Evolutionary conservation across 2,329 filamentous ascomycete species (phyloP).

Genomic region (Hortaea werneckii): DNA sequence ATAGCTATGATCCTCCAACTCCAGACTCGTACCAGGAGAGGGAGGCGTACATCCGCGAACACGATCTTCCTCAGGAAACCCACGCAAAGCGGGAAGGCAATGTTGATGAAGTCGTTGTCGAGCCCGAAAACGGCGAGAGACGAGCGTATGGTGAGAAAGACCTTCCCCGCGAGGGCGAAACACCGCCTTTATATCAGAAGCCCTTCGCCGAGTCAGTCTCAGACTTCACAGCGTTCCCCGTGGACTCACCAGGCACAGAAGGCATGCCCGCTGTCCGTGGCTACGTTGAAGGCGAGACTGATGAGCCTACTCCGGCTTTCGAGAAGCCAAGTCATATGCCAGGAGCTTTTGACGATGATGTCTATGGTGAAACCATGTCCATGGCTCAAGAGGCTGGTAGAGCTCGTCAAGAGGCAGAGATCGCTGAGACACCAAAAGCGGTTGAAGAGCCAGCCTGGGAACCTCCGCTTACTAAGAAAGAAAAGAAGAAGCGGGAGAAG

Average conservation of each 20-base stretch:
- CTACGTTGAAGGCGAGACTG: slow-evolving; percentile 34
- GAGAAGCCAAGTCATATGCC: slow-evolving; percentile 47
- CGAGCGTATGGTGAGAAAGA: slow-evolving; percentile 23
- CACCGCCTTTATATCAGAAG: slow-evolving; percentile 17
- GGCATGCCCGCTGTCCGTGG: slow-evolving; percentile 23
- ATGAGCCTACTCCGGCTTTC: slow-evolving; percentile 47
- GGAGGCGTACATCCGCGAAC: slow-evolving; percentile 14
- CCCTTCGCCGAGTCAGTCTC: slow-evolving; percentile 35
- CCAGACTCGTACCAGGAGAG: slow-evolving; percentile 30
- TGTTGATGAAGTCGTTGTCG: slow-evolving; percentile 31
- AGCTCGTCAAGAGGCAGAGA: background rate
- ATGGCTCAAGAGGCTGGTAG: background rate
- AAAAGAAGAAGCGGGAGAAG: slow-evolving; percentile 37
- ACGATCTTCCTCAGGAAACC: slow-evolving; percentile 4
- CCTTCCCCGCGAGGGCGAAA: slow-evolving; percentile 6
- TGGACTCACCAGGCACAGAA: slow-evolving; percentile 24
- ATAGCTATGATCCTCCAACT: slow-evolving; percentile 37
- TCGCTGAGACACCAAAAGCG: background rate
- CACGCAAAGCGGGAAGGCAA: background rate
- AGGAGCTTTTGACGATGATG: slow-evolving; percentile 46
- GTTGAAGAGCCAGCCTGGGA: slow-evolving; percentile 20
- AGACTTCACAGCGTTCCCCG: slow-evolving; percentile 23
- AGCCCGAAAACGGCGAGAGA: slow-evolving; percentile 21
- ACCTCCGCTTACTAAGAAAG: slow-evolving; percentile 24
- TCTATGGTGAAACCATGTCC: slow-evolving; percentile 5